Base-by-base conservation (phyloP, 1,139 yeast genomes). In the Trichomonascaceae sp. region DNA sequence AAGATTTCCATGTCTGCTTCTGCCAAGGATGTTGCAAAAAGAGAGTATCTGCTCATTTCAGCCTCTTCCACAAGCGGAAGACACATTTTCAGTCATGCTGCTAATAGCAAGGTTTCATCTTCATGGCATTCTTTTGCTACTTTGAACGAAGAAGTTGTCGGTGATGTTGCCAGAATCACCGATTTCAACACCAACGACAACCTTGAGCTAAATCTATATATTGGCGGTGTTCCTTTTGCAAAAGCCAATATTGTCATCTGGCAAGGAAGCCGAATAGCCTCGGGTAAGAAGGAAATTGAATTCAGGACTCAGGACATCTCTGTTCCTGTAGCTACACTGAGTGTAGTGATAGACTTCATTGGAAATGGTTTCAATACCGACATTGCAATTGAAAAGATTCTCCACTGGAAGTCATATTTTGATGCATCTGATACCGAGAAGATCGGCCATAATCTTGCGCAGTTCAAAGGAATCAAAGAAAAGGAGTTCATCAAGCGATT, bases 91-190 rank as follows among this genome's bases (percentile, higher is more conserved):
- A 80, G 85, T 22, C 84, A 84, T 64, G 89, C 89, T 8, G 78
- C 88, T 0, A 85, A 85, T 68, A 87, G 83, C 63, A 70, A 71
- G 36, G 79, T 78, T 32, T 70, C 71, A 46, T 70, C 75, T 22
- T 62, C 70, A 18, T 89, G 96, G 96, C 83, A 82, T 57, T 87
- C 89, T 62, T 78, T 87, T n/a, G 84, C 95, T 1, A 89, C 86
- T 13, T 77, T 78, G 63, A 83, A 90, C 1, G 85, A 81, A 50
- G 96, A 89, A 67, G 76, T 81, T 10, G 74, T 86, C 58, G 95
- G 95, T 43, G 93, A 85, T 66, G 76, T 80, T 55, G 75, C 85
- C 50, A 79, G 82, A 63, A 27, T 45, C 18, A 49, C 46, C 6
- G 84, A 86, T 51, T 72, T 84, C 36, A 77, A 79, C 64, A 64